Evolutionary conservation across 1,284 basidiomycete genomes (phyloP).

Genomic region (Chondrostereum purpureum): DNA sequence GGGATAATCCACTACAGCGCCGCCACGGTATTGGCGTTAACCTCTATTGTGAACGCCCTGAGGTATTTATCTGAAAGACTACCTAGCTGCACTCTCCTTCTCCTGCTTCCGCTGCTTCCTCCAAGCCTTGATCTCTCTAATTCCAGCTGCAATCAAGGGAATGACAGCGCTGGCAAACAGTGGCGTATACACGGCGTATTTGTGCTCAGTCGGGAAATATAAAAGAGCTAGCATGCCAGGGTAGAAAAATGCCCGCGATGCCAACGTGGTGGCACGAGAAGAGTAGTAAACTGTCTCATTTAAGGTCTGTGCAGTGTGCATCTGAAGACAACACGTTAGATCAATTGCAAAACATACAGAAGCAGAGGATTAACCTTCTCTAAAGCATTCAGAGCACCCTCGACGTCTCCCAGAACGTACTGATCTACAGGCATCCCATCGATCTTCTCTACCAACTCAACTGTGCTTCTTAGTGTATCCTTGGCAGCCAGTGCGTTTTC

Average conservation of each 20-base stretch:
- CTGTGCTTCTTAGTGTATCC: slow-evolving; percentile 76
- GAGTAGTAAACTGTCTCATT: slow-evolving; percentile 53
- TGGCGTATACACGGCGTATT: slow-evolving; percentile 90
- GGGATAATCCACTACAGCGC: too few relatives aligned
- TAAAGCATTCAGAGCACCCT: slow-evolving; percentile 62
- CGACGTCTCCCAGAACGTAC: slow-evolving; percentile 69
- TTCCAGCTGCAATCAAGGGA: slow-evolving; percentile 69
- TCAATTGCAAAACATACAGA: background rate
- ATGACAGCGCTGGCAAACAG: slow-evolving; percentile 86
- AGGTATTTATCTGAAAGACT: background rate
- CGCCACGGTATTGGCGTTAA: too few relatives aligned
- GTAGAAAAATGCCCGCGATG: slow-evolving; percentile 93
- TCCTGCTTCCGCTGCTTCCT: slow-evolving; percentile 24
- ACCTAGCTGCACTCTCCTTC: background rate
- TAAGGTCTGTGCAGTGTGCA: slow-evolving; percentile 38
- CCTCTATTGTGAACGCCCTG: too few relatives aligned
- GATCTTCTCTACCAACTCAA: slow-evolving; percentile 77
- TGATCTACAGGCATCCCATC: slow-evolving; percentile 84
- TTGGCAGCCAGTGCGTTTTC: slow-evolving; percentile 67
- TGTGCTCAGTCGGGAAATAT: slow-evolving; percentile 96
- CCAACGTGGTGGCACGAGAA: slow-evolving; percentile 58
- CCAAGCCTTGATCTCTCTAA: slow-evolving; percentile 67
- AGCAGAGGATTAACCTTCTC: slow-evolving; percentile 56
- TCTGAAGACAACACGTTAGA: slow-evolving; percentile 23
- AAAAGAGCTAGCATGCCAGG: slow-evolving; percentile 93